A percentile compares a stretch with the other conserved stretches of the same genome.
Conservation (phyloP, 1,284 basidiomycete genomes). For the Microbotryum scabiosae region DNA sequence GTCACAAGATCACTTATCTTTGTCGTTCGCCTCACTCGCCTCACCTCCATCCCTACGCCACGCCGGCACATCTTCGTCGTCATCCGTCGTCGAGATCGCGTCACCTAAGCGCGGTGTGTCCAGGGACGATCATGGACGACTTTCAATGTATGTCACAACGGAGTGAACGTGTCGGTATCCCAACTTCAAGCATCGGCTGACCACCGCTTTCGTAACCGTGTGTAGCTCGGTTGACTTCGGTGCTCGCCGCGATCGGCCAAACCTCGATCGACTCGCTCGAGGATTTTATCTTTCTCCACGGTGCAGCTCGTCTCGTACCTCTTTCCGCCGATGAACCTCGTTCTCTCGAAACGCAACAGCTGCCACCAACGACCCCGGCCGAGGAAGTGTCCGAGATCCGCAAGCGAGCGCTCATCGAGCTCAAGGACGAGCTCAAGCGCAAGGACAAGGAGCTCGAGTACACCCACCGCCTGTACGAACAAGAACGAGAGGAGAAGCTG, state of each 20-base stretch:
- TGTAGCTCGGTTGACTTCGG: conserved; percentile 3
- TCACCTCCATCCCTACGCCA: too few species aligned
- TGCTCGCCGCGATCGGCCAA: conserved; percentile 23
- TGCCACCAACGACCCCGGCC: not conserved
- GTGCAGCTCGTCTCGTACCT: conserved; percentile 15
- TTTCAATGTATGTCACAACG: not conserved
- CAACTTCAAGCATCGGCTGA: not conserved
- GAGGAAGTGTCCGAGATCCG: not conserved
- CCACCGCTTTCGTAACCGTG: conserved; percentile 4
- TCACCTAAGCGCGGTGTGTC: not conserved
- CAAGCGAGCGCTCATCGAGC: not conserved
- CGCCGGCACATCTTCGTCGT: too few species aligned
- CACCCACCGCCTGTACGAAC: too few species aligned
- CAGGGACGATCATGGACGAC: not conserved
- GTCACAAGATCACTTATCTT: too few species aligned
- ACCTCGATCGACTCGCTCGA: conserved; percentile 24
- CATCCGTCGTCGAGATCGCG: not conserved
- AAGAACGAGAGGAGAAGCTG: too few species aligned
- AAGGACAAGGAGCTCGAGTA: conserved; percentile 2
- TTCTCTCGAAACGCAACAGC: not conserved
- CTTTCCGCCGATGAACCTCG: not conserved
- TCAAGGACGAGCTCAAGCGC: conserved; percentile 1
- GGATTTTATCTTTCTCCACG: conserved; percentile 22
- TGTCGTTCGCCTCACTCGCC: too few species aligned
- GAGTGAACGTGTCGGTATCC: too few species aligned